Base-by-base conservation (phyloP, 2,329 filamentous ascomycete species). In the Stagonosporopsis vannaccii region DNA sequence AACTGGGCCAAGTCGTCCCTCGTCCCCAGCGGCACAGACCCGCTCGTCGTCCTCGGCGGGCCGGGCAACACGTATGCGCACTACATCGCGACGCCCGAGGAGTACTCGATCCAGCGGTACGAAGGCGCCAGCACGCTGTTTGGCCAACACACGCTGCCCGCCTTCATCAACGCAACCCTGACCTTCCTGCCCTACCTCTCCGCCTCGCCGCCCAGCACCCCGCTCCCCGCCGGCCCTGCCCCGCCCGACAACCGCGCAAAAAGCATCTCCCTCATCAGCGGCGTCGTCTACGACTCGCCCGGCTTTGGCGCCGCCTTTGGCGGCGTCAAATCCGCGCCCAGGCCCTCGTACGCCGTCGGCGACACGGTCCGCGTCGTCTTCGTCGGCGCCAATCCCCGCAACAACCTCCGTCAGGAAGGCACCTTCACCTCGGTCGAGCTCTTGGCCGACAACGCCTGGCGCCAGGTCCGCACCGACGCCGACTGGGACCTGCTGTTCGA, bases 41-140 rank as follows among this genome's bases (percentile, higher is more conserved):
- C 74, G 1, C 71, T 91, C n/a, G 91, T 96, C 3, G 90, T 97
- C 1, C 81, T 97, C 0, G 92, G 93, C 23, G 92, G 91, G 0
- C 93, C 94, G 0, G 92, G 92, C 46, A 98, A 98, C 73, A 92
- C 86, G 56, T 98, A 98, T 75, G 88, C 91, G 3, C 90, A 94
- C 75, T 94, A 94, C 75, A 86, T 92, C 56, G 77, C 88, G 1
- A 94, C 92, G 0, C 84, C 87, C 25, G 90, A 96, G 73, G 90
- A 96, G 75, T 96, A 95, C 73, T 78, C 79, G 12, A 81, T 95
- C 41, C 94, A 97, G 78, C 88, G 94, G 9, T 97, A 97, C 77
- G 94, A 98, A 78, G 94, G 93, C n/a, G 94, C 91, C 0, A 94
- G 90, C 6, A 98, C 94, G 0, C 85, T 98, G 2, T 95, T 90